phyloP scores from a whole-genome alignment of 805 yeast species.

The Metschnikowia arizonensis region DNA sequence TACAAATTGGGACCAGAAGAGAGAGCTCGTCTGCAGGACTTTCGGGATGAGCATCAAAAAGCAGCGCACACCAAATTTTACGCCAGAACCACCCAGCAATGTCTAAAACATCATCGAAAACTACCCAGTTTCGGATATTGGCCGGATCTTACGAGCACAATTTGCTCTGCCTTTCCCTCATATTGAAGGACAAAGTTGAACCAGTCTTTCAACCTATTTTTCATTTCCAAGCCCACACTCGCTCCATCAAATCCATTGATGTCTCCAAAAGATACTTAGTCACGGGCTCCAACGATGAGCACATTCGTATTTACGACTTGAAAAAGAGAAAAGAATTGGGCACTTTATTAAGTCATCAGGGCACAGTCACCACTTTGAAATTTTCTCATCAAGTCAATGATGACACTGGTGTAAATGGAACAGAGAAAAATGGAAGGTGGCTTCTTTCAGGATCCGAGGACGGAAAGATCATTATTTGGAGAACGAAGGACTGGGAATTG shows the following conservation, averaged over 20 bases:
- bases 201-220: slow-evolving; percentile 78
- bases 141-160: slow-evolving; percentile 97
- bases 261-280: slow-evolving; percentile 80
- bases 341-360: slow-evolving; percentile 81
- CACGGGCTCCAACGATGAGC: slow-evolving; percentile 94
- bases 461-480: slow-evolving; percentile 86
- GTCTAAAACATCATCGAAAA: slow-evolving; percentile 8
- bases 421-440: slow-evolving; percentile 71
- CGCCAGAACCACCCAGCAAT: slow-evolving; percentile 3
- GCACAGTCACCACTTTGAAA: slow-evolving; percentile 73
- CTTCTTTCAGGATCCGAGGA: slow-evolving; percentile 86
- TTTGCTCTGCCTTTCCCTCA: slow-evolving; percentile 73
- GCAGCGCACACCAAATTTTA: not conserved
- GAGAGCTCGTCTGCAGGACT: not conserved
- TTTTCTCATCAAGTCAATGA: slow-evolving; percentile 53
- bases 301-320: slow-evolving; percentile 87
- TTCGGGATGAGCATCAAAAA: slow-evolving; percentile 10
- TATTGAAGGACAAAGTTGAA: slow-evolving; percentile 52
- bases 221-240: slow-evolving; percentile 92
- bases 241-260: slow-evolving; percentile 83
- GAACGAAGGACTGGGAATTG: slow-evolving; percentile 95
- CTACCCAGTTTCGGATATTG: slow-evolving; percentile 63
- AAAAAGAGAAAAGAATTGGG: slow-evolving; percentile 94
- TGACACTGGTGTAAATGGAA: not conserved
- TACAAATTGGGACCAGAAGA: not conserved